Evolutionary conservation across 805 yeast genomes (phyloP), one percentile per base, ranked within the genome.

Genomic region (Pichia membranifaciens): DNA sequence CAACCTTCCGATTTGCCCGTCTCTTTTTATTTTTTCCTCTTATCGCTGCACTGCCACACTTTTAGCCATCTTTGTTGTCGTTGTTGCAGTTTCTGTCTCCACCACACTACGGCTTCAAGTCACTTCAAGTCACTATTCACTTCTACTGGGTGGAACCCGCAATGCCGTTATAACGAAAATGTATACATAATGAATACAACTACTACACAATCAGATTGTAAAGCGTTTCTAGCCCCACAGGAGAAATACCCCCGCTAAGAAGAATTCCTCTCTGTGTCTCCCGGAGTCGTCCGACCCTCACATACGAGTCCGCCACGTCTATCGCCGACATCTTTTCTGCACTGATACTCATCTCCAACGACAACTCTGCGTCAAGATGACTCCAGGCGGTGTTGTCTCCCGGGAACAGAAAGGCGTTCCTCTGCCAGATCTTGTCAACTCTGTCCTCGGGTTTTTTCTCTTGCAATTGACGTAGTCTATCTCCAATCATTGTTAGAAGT

Each of bases 341-440:
- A 22, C 72, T 67, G 10, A 73, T 59, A 2, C 88, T 83, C 9
- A 87, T 72, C 43, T 76, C 70, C 38, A 83, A 64, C 0, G 89
- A 81, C 59, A 81, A 73, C 43, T 67, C 69, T 22, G 66, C 61
- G 58, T 78, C 76, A 34, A 90, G 63, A n/a, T 75, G 67, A 28
- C 68, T 70, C 98, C 98, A 91, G 4, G 85, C 73, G 15, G 68
- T 66, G 48, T 71, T 70, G 54, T 83, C 85, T 34, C 75, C 73
- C 1, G 97, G 97, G 68, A 86, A 84, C 56, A 85, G 67, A 51
- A 84, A 68, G 0, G 91, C 88, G 10, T 80, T 74, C 55, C 82
- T 75, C 59, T 84, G 86, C 85, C 91, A 84, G 2, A 71, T 58
- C 22, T 61, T 50, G 20, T 53, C 52, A 23, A 16, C 28, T 16